phyloP scores from a whole-genome alignment of 345 rosid genomes.

The Arabis alpina region DNA sequence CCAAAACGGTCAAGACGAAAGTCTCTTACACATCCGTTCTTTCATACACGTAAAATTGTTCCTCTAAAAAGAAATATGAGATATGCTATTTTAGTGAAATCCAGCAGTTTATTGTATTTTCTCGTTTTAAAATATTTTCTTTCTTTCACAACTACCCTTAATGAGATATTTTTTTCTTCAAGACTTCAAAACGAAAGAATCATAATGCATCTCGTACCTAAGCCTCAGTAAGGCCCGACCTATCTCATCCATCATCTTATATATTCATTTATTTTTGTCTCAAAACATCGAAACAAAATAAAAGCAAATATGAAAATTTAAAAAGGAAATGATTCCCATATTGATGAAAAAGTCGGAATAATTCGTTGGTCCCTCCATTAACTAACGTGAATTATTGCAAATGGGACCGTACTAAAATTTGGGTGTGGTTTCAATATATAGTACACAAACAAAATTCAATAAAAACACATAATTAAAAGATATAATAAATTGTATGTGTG shows the following conservation, averaged over 20 bases:
- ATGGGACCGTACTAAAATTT: slow-evolving; percentile 42
- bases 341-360: slow-evolving; percentile 42
- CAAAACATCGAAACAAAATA: slow-evolving; percentile 42
- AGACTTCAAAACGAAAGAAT: slow-evolving; percentile 25
- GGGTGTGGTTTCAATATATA: slow-evolving; percentile 35
- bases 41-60: background rate
- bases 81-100: slow-evolving; percentile 26
- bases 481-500: slow-evolving; percentile 27
- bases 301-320: slow-evolving; percentile 29
- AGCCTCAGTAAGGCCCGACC: slow-evolving; percentile 41
- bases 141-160: background rate
- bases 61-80: background rate
- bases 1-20: background rate
- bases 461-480: slow-evolving; percentile 12
- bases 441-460: slow-evolving; percentile 2
- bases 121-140: slow-evolving; percentile 4
- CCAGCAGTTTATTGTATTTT: background rate
- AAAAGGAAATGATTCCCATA: slow-evolving; percentile 38
- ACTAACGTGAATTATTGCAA: slow-evolving; percentile 45
- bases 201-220: slow-evolving; percentile 18
- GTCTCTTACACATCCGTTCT: background rate
- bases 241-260: slow-evolving; percentile 17
- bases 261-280: slow-evolving; percentile 17
- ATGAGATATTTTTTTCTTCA: slow-evolving; percentile 13
- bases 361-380: slow-evolving; percentile 45